Conservation (phyloP, 2,329 filamentous ascomycete species). For the Davidsoniella neocaledoniae region DNA sequence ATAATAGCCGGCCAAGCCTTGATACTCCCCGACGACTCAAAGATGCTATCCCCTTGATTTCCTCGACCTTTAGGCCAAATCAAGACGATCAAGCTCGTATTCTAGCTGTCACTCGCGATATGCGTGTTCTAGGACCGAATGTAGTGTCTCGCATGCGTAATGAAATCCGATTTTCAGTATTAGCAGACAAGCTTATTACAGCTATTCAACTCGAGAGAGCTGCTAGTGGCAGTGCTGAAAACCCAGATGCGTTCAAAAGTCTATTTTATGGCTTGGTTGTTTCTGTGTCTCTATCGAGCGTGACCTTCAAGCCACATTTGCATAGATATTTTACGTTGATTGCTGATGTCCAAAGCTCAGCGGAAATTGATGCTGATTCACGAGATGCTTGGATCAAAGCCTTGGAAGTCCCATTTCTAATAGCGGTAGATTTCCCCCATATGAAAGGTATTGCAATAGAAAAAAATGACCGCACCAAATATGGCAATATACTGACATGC, state of each 20-base stretch:
- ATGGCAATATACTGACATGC: no score
- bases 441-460: neutral
- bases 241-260: neutral
- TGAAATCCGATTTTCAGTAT: no score
- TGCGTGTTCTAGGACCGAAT: neutral
- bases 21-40: neutral
- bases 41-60: neutral
- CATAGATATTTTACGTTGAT: neutral
- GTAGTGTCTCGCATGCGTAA: no score
- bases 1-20: neutral
- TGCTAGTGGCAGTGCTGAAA: no score
- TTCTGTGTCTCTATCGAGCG: neutral
- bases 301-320: neutral
- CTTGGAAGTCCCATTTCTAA: neutral
- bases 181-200: no score
- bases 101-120: slow-evolving; percentile 1
- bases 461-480: neutral
- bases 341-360: neutral
- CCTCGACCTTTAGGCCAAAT: neutral
- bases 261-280: neutral
- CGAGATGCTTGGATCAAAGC: neutral
- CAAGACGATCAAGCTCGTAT: neutral
- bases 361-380: neutral
- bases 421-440: neutral
- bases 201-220: no score